Evolutionary conservation across 2,329 filamentous ascomycete genomes (phyloP).

Genomic region (Colletotrichum sp.): DNA sequence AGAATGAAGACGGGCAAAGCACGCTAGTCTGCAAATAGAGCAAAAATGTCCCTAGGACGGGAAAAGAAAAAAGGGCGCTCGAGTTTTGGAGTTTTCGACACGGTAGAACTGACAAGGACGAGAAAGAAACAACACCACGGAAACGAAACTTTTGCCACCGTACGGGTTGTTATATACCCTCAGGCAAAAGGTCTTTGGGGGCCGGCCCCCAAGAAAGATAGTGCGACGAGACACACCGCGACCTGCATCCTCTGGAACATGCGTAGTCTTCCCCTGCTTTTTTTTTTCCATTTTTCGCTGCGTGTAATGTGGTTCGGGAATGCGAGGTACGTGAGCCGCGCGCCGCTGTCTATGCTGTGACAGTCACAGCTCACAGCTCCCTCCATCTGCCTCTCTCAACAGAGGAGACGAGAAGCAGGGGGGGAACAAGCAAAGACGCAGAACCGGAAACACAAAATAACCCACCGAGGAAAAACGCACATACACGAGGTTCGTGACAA

Average conservation of each 20-base stretch:
- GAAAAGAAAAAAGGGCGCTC: neutral
- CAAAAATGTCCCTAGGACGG: neutral
- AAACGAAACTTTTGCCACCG: constrained; percentile 3
- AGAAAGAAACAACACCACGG: neutral
- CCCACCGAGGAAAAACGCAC: neutral
- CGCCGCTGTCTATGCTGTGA: neutral
- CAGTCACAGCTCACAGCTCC: neutral
- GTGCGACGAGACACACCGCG: neutral
- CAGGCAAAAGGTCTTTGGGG: neutral
- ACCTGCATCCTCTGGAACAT: neutral
- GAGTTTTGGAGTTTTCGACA: neutral
- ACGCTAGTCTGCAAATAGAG: neutral
- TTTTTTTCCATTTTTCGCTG: neutral
- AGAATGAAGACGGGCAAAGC: no score
- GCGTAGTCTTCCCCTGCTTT: neutral
- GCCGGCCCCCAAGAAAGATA: neutral
- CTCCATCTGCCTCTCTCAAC: neutral
- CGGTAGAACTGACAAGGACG: neutral
- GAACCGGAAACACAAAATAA: neutral
- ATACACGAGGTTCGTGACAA: neutral
- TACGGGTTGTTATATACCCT: constrained; percentile 12
- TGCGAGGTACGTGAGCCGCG: neutral
- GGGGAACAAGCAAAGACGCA: neutral
- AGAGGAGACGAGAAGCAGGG: neutral
- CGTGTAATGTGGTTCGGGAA: neutral